A percentile compares a stretch with the other conserved stretches of the same genome.
phyloP scores from a whole-genome alignment of 495 filamentous ascomycete genomes.

The Podospora pseudocomata region DNA sequence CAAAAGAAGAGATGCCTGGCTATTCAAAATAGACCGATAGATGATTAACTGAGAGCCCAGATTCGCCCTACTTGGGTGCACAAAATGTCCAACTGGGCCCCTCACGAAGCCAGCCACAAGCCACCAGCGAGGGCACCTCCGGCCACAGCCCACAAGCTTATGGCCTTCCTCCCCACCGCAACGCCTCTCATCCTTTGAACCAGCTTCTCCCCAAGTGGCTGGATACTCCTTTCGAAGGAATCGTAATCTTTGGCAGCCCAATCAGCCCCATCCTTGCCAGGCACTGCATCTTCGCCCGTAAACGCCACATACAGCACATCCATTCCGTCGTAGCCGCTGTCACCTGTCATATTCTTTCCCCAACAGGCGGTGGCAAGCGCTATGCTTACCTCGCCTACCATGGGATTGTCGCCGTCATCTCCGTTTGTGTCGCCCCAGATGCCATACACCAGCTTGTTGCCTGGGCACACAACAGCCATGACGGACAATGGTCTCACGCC shows the following conservation, averaged over 20 bases:
- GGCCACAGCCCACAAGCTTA: background rate
- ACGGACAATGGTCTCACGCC: conserved; percentile 58
- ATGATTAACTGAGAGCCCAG: background rate
- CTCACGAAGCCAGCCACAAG: background rate
- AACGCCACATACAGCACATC: conserved; percentile 58
- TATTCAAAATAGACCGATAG: background rate
- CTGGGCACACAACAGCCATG: conserved; percentile 60
- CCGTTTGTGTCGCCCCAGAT: conserved; percentile 68
- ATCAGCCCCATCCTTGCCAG: conserved; percentile 43
- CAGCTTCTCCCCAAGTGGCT: conserved; percentile 43
- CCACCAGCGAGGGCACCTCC: background rate
- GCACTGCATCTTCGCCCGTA: conserved; percentile 45
- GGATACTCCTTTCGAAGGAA: conserved; percentile 50
- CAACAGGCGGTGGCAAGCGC: conserved; percentile 56
- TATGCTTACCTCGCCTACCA: conserved; percentile 57
- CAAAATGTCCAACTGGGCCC: background rate
- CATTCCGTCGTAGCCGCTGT: conserved; percentile 47
- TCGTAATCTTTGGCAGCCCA: conserved; percentile 44
- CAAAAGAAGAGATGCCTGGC: background rate
- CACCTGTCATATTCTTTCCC: conserved; percentile 41
- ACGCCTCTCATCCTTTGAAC: conserved; percentile 13
- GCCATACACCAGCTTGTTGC: conserved; percentile 57
- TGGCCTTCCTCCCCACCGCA: background rate
- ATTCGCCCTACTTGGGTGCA: background rate
- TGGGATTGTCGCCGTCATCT: conserved; percentile 38